Evolutionary conservation across 495 filamentous ascomycete genomes (phyloP), one percentile per base, ranked within the genome.

Genomic region (Bryoglossum gracile): DNA sequence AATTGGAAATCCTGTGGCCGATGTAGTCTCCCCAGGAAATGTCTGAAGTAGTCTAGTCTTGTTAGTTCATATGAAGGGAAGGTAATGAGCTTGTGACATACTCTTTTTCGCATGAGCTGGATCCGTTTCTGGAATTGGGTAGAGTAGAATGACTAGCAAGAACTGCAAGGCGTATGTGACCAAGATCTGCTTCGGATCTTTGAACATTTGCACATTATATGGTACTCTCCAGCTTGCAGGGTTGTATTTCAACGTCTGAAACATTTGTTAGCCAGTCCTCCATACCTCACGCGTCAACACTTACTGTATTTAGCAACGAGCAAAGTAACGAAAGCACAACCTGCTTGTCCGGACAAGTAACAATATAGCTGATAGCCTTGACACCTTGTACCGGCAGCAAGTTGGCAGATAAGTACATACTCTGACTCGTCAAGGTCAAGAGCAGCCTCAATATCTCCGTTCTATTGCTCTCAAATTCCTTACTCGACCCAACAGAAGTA

Each of bases 1-100:
- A 97, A 97, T 64, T 99, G 92, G 65, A 99, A 97, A 61, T 99
- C 92, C 60, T 96, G 87, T 8, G 90, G 86, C 39, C 92, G 77
- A 66, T 99, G 92, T 40, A 99, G 64, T 39, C 91, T 76, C 30
- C 92, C 89, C 22, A 96, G 81, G 58, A 60, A 60, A 37, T 60
- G 57, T 2, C 57, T 53, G 26, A 56, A 60, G 23, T 55, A 60
- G 30, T 60, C 56, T 59, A 22, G 10, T 10, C 17, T 25, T 13
- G 16, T 21, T 34, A 40, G 36, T 40, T 46, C 6, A 3, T 17
- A 9, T 28, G 26, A 19, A 13, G 19, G 9, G 6, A 22, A 8
- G 6, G 28, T 16, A 10, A 44, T 9, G 11, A n/a, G 17, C n/a
- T n/a, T n/a, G 17, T 32, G 38, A 46, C 58, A 81, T 87, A 62